phyloP scores from a whole-genome alignment of 2,329 filamentous ascomycete genomes.

The Emergomyces orientalis region DNA sequence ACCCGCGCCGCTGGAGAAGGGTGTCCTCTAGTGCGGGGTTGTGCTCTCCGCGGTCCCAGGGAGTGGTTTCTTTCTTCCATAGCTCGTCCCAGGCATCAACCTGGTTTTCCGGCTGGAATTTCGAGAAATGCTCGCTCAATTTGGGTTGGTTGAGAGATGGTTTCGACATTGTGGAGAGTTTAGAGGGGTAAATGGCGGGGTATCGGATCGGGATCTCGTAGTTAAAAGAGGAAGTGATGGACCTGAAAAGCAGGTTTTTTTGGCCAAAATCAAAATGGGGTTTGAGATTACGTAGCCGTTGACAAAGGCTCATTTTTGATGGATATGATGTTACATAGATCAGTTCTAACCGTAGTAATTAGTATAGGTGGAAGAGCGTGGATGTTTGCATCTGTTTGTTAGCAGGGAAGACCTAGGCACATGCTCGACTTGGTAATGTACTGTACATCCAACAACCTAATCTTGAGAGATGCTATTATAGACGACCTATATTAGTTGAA shows the following conservation, averaged over 20 bases:
- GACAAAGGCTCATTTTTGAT: not conserved
- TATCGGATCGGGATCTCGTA: not conserved
- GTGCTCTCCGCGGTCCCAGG: conserved; percentile 52
- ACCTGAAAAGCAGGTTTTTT: not conserved
- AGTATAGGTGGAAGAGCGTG: not conserved
- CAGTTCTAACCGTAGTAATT: not conserved
- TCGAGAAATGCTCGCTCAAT: conserved; percentile 32
- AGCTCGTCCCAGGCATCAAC: conserved; percentile 45
- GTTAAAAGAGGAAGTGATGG: not conserved
- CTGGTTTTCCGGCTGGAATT: conserved; percentile 34
- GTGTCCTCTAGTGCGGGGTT: conserved; percentile 51
- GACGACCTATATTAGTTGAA: not conserved
- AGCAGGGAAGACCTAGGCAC: not conserved
- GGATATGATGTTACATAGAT: not conserved
- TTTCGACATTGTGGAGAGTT: conserved; percentile 5
- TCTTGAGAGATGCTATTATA: not conserved
- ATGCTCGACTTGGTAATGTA: no score
- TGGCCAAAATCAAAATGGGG: not conserved
- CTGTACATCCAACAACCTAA: no score
- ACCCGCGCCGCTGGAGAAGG: conserved; percentile 32
- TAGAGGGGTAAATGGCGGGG: not conserved
- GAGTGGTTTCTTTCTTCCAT: conserved; percentile 47
- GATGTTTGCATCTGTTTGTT: conserved; percentile 1
- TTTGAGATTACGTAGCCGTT: not conserved
- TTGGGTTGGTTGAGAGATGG: conserved; percentile 6